These are phyloP conservation scores for Hypericum perforatum DNA, from an alignment of 345 rosid genomes.

Conservation along the genomic window DNA sequence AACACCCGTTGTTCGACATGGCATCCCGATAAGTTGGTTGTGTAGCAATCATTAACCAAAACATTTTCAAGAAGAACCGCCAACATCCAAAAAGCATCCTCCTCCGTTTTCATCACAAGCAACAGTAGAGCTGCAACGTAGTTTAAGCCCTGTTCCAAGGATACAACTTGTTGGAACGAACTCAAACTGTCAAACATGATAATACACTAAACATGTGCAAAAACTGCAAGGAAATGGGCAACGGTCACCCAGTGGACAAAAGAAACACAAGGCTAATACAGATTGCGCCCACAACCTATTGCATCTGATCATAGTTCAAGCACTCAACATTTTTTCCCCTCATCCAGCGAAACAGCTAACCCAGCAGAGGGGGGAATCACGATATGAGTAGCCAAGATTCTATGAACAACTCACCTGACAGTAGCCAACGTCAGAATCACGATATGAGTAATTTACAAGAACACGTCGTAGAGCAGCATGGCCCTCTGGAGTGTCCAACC, in stretches of 20 bases:
- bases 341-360: too few species aligned
- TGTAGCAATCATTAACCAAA: conserved; percentile 89
- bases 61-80: conserved; percentile 94
- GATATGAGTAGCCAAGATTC: not conserved
- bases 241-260: too few species aligned
- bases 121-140: conserved; percentile 88
- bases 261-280: too few species aligned
- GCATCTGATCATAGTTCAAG: too few species aligned
- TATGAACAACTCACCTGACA: conserved; percentile 65
- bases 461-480: conserved; percentile 89
- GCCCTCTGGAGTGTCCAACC: conserved; percentile 98
- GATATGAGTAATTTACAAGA: conserved; percentile 92
- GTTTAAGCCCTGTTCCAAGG: conserved; percentile 67
- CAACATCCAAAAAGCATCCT: conserved; percentile 99
- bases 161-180: not conserved
- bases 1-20: conserved; percentile 98
- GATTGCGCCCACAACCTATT: too few species aligned
- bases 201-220: too few species aligned
- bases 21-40: conserved; percentile 88
- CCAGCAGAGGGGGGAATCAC: not conserved
- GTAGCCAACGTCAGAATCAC: conserved; percentile 99
- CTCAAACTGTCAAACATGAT: not conserved
- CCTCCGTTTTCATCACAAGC: conserved; percentile 99
- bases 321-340: too few species aligned
- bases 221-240: too few species aligned